Percentiles rank a stretch among this genome's conserved stretches.
Evolutionary conservation across 2,329 filamentous ascomycete species (phyloP).

Genomic region (Pseudocercospora pini-densiflorae): DNA sequence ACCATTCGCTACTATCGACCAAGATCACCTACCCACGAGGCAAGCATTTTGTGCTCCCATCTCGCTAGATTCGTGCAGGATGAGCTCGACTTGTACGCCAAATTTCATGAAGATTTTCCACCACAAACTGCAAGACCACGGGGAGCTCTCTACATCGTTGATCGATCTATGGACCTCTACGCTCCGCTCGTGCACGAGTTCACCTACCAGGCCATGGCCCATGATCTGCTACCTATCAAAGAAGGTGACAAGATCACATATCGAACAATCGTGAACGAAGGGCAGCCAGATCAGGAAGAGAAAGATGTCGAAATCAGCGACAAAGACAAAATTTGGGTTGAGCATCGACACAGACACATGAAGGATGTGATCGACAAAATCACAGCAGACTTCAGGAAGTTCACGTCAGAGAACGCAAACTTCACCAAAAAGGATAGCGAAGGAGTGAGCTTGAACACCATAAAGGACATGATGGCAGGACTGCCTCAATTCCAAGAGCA

Average conservation of each 20-base stretch:
- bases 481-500: conserved; percentile 93
- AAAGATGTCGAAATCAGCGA: conserved; percentile 93
- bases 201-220: conserved; percentile 98
- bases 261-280: conserved; percentile 77
- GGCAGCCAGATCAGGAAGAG: conserved; percentile 69
- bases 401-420: conserved; percentile 87
- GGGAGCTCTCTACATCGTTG: conserved; percentile 82
- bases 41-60: conserved; percentile 82
- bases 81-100: conserved; percentile 85
- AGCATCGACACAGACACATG: conserved; percentile 95
- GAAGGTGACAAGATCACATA: conserved; percentile 90
- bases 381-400: conserved; percentile 89
- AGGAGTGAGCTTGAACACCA: conserved; percentile 73
- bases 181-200: conserved; percentile 93
- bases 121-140: conserved; percentile 77
- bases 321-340: conserved; percentile 92
- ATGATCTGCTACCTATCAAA: conserved; percentile 86
- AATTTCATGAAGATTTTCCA: conserved; percentile 83
- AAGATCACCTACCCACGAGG: conserved; percentile 76
- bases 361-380: conserved; percentile 95
- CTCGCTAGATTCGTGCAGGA: conserved; percentile 90
- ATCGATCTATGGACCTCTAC: conserved; percentile 89
- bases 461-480: conserved; percentile 96
- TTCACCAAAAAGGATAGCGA: conserved; percentile 76
- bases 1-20: conserved; percentile 91